Conservation (phyloP, 2,329 filamentous ascomycete species). For the Fusarium illudens region DNA sequence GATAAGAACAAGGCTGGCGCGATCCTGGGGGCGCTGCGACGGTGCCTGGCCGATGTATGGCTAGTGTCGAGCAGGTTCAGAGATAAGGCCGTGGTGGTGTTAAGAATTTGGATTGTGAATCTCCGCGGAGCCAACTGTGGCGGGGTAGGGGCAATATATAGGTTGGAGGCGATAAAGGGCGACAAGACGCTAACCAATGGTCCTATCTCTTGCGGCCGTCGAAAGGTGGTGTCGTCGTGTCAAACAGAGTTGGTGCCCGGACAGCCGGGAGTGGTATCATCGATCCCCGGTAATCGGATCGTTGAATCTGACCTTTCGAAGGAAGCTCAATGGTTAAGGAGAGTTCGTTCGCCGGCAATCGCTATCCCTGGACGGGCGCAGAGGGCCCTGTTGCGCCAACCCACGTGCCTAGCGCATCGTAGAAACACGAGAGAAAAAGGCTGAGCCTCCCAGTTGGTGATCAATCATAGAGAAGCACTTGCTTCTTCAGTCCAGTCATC, state of each 20-base stretch:
- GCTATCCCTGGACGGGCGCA: background rate
- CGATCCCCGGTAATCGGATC: background rate
- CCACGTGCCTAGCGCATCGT: background rate
- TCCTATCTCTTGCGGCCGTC: slow-evolving; percentile 29
- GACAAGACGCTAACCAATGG: slow-evolving; percentile 8
- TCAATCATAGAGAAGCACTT: slow-evolving; percentile 12
- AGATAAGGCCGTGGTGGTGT: slow-evolving; percentile 38
- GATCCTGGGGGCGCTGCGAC: slow-evolving; percentile 14
- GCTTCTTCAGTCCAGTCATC: background rate
- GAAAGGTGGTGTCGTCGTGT: slow-evolving; percentile 8
- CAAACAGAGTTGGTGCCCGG: slow-evolving; percentile 9
- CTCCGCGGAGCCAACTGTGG: slow-evolving; percentile 38
- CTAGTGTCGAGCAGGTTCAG: slow-evolving; percentile 22
- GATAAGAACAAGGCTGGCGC: slow-evolving; percentile 29
- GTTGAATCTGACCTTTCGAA: slow-evolving; percentile 2
- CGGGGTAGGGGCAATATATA: slow-evolving; percentile 38
- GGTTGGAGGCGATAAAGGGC: slow-evolving; percentile 18
- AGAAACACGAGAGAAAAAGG: background rate
- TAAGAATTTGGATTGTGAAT: slow-evolving; percentile 30
- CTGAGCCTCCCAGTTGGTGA: background rate
- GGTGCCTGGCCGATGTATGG: slow-evolving; percentile 16
- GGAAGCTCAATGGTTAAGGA: background rate
- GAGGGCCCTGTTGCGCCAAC: background rate
- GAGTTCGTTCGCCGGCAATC: background rate
- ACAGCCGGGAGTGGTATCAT: background rate